Conservation (phyloP, 2,329 filamentous ascomycete species). For the Venturiaceae sp. region DNA sequence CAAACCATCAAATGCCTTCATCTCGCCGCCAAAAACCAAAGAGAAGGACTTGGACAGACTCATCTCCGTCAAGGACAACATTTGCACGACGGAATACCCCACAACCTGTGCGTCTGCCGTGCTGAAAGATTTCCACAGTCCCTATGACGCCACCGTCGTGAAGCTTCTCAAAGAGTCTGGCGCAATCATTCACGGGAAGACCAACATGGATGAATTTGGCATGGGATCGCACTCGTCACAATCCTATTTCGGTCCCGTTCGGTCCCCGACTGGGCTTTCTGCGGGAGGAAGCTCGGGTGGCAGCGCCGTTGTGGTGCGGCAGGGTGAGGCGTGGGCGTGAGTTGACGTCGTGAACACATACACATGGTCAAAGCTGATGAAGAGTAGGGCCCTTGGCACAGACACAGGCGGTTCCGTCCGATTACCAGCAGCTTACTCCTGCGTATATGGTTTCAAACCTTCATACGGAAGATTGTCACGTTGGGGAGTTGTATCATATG, state of each 20-base stretch:
- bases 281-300: conserved; percentile 89
- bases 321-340: conserved; percentile 45
- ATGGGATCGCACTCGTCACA: conserved; percentile 78
- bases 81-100: conserved; percentile 31
- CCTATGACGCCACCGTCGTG: conserved; percentile 77
- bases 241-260: conserved; percentile 58
- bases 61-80: conserved; percentile 42
- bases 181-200: conserved; percentile 62
- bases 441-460: conserved; percentile 78
- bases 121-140: conserved; percentile 57
- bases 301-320: conserved; percentile 80
- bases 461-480: conserved; percentile 82
- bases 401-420: conserved; percentile 88
- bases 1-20: neutral
- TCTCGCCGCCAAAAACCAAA: neutral
- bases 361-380: neutral
- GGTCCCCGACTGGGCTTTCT: conserved; percentile 37
- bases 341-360: conserved; percentile 17
- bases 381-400: conserved; percentile 63
- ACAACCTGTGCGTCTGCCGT: conserved; percentile 80
- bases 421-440: conserved; percentile 79
- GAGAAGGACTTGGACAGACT: neutral
- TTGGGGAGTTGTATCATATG: conserved; percentile 82
- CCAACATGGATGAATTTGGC: conserved; percentile 92
- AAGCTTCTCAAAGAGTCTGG: conserved; percentile 54